Base-by-base conservation (phyloP, 495 filamentous ascomycete genomes). In the Aspergillus taichungensis region DNA sequence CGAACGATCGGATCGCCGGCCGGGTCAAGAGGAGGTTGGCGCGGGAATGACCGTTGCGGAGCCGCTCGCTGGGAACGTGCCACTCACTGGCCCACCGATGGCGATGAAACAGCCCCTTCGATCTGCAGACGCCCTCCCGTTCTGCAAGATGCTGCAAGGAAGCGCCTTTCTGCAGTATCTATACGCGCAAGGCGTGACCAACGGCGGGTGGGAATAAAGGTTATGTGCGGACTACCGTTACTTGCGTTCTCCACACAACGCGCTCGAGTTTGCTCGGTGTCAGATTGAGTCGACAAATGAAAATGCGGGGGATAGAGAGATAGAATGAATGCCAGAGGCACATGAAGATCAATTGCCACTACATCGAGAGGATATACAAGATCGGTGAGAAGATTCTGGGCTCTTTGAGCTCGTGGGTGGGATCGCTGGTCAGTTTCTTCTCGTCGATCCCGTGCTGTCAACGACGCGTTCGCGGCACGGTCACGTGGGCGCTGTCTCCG, bases 401-500 rank as follows among this genome's bases (percentile, higher is more conserved):
- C 8, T 24, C 18, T 24, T 24, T 24, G 18, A 24, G 18, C 18
- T 24, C 18, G 18, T 24, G 18, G 18, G 18, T 24, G 18, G 18
- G 18, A 24, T 24, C 18, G 18, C 18, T 24, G 18, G 18, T 24
- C 18, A 4, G 1, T 24, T 24, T 24, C 18, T 4, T 24, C 18
- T 24, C 18, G 18, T 24, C 18, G 18, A 24, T 24, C 18, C 18
- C 18, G 18, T 24, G 18, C 18, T 24, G 50, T 47, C 45, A 50
- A 40, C 56, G 59, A 63, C 66, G 63, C 66, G 66, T 69, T 38
- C 52, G 53, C 53, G 48, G 56, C 65, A 57, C 59, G 59, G 56
- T 69, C 66, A 69, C 62, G 63, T 69, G 57, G 8, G 7, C 18
- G 18, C 13, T 28, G 6, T 1, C 24, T 42, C 27, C 32, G 41